Base-by-base conservation (phyloP, 2,329 filamentous ascomycete species). In the Hymenoscyphus scutula region DNA sequence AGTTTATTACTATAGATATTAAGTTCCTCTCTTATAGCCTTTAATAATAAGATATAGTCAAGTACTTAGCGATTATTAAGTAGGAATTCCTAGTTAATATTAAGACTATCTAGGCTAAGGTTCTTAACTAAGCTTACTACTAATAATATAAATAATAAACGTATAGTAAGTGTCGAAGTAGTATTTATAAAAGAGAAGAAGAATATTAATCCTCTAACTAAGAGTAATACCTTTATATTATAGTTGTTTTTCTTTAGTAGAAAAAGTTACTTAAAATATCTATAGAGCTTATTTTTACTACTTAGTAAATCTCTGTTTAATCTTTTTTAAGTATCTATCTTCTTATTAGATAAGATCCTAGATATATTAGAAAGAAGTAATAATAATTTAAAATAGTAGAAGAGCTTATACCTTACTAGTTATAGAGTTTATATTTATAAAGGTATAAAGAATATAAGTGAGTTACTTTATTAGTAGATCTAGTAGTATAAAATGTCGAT, bases 151-250 rank as follows among this genome's bases (percentile, higher is more conserved):
- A 97, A 97, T 0, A 74, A 82, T 32, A 81, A 79, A 7, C 92
- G 84, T 8, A 92, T 91, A 25, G 82, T 76, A 0, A 85, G 80
- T 0, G 89, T 92, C 48, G 89, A 89, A 0, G 89, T 88, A 0
- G 92, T 89, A 32, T 77, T 78, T n/a, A 84, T 82, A 76, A 97
- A 96, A 78, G 96, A 95, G 75, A 84, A 80, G 65, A 89, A 91
- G 76, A 96, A 97, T 0, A 92, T 96, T 92, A 92, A 97, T 58
- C 94, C 93, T 64, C 93, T 94, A 65, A 97, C 91, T 59, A 89
- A 92, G 4, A 97, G 83, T 13, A 97, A 81, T 2, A 95, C 80
- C 76, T 97, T 97, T 65, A 97, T 81, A 69, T 92, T 88, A 55
- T 92, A 88, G 76, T 97, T 90, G 65, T 83, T 81, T 67, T 86